Conservation (phyloP, 2,329 filamentous ascomycete genomes). For the Aspergillus chevalieri region DNA sequence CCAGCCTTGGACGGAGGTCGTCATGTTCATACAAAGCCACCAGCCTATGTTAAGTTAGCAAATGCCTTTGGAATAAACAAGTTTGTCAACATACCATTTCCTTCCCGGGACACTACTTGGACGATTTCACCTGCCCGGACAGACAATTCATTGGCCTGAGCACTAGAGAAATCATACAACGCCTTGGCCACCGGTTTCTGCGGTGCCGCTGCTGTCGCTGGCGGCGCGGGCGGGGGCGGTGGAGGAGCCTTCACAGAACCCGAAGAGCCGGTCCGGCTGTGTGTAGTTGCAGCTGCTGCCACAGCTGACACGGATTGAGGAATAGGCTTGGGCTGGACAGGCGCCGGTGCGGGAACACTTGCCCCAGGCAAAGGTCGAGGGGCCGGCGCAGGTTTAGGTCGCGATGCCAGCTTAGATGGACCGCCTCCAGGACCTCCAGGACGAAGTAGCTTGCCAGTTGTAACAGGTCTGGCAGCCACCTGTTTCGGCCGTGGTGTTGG, state of each 20-base stretch:
- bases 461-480: slow-evolving; percentile 82
- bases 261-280: slow-evolving; percentile 48
- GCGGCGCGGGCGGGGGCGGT: slow-evolving; percentile 61
- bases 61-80: neutral
- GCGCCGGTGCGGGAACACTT: slow-evolving; percentile 20
- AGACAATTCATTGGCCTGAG: slow-evolving; percentile 77
- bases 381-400: slow-evolving; percentile 30
- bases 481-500: slow-evolving; percentile 84
- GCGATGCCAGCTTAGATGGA: slow-evolving; percentile 61
- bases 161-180: slow-evolving; percentile 83
- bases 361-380: slow-evolving; percentile 32
- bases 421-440: slow-evolving; percentile 79
- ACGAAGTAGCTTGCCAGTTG: slow-evolving; percentile 83
- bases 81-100: slow-evolving; percentile 64
- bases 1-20: slow-evolving; percentile 75
- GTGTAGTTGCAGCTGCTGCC: slow-evolving; percentile 33
- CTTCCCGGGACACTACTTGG: slow-evolving; percentile 88
- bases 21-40: slow-evolving; percentile 80
- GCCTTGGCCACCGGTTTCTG: slow-evolving; percentile 79
- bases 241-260: slow-evolving; percentile 60
- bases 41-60: slow-evolving; percentile 59
- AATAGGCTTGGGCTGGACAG: slow-evolving; percentile 20
- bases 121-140: slow-evolving; percentile 75
- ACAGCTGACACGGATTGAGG: slow-evolving; percentile 42
- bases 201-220: slow-evolving; percentile 49